phyloP scores from a whole-genome alignment of 768 basidiomycete genomes.

The Coprinellus aureogranulatus region DNA sequence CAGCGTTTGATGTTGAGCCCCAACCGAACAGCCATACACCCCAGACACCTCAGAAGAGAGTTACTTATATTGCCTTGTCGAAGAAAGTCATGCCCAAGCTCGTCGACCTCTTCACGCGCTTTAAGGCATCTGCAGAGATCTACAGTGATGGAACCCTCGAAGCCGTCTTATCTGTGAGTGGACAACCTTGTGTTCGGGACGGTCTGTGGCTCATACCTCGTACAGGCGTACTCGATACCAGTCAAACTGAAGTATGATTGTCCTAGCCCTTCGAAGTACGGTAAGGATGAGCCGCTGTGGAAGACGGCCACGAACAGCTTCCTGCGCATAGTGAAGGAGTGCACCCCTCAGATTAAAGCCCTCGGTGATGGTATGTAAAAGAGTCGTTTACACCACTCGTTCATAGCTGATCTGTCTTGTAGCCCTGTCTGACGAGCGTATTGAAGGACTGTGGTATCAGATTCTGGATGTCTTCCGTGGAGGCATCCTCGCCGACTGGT shows the following conservation, averaged over 20 bases:
- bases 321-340: conserved; percentile 70
- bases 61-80: conserved; percentile 87
- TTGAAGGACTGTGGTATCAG: conserved; percentile 85
- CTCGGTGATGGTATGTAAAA: conserved; percentile 52
- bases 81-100: conserved; percentile 86
- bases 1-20: conserved; percentile 61
- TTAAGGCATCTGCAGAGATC: conserved; percentile 58
- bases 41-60: conserved; percentile 54
- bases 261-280: conserved; percentile 83
- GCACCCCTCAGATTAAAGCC: conserved; percentile 47
- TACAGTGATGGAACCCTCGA: conserved; percentile 85
- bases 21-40: conserved; percentile 39
- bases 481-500: conserved; percentile 85
- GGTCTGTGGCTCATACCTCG: neutral
- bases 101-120: conserved; percentile 70
- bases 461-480: conserved; percentile 79
- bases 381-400: neutral
- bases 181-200: neutral
- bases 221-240: conserved; percentile 82
- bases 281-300: conserved; percentile 87
- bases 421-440: conserved; percentile 60
- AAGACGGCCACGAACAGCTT: conserved; percentile 88
- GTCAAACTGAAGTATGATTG: conserved; percentile 95
- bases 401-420: neutral
- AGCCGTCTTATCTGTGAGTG: conserved; percentile 68